Evolutionary conservation across 1,139 yeast genomes (phyloP).

Genomic region (Yamadazyma pseudoaaseri): DNA sequence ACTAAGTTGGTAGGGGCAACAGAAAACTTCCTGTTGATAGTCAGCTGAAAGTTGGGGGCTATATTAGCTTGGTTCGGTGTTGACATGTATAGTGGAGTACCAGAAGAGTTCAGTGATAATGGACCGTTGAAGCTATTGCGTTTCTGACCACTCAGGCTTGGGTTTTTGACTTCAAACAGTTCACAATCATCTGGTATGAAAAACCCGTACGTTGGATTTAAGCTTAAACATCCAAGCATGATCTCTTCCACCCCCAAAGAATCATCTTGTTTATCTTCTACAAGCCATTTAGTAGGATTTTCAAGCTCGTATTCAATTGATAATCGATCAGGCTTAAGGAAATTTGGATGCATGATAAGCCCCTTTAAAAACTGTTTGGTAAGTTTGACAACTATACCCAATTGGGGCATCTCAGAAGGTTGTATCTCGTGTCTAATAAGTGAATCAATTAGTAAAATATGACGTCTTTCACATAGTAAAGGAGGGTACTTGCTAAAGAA

Average conservation of each 20-base stretch:
- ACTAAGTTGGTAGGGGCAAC: conserved; percentile 27
- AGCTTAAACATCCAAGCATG: conserved; percentile 29
- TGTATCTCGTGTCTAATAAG: conserved; percentile 6
- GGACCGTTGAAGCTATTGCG: conserved; percentile 2
- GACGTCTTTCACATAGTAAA: conserved; percentile 12
- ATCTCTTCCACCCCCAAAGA: conserved; percentile 32
- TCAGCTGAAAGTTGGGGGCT: conserved; percentile 12
- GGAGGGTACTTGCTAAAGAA: conserved; percentile 17
- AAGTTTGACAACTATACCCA: conserved; percentile 5
- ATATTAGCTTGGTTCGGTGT: background rate
- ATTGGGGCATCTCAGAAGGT: conserved; percentile 9
- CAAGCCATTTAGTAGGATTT: conserved; percentile 37
- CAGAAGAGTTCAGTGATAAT: conserved; percentile 27
- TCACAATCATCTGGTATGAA: conserved; percentile 11
- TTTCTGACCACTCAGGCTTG: background rate
- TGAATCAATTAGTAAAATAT: conserved; percentile 8
- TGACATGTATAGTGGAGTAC: conserved; percentile 21
- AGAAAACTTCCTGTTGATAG: conserved; percentile 25
- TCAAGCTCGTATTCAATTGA: conserved; percentile 40
- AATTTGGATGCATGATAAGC: conserved; percentile 50
- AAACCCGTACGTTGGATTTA: conserved; percentile 17
- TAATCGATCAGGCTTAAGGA: conserved; percentile 26
- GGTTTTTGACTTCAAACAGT: conserved; percentile 2
- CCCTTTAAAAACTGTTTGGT: conserved; percentile 16
- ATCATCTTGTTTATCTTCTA: conserved; percentile 17